A percentile compares a stretch with the other conserved stretches of the same genome.
Conservation (phyloP, 2,329 filamentous ascomycete genomes). For the Fusarium torreyae region DNA sequence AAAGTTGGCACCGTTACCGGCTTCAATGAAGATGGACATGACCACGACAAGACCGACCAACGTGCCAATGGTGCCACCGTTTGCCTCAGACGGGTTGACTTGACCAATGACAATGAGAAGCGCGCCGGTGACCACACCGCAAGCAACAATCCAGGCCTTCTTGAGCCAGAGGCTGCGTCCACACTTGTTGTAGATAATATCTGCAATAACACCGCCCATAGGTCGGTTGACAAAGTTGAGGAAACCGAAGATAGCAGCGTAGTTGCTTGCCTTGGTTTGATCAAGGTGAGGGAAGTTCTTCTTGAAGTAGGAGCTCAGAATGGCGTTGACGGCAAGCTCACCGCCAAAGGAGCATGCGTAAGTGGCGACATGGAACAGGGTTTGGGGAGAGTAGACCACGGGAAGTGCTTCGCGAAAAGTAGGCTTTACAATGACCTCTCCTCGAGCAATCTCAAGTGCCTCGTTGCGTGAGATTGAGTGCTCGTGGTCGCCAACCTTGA, state of each 20-base stretch:
- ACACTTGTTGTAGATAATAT: conserved; percentile 62
- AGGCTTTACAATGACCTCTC: conserved; percentile 70
- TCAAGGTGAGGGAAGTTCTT: conserved; percentile 71
- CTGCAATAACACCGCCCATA: conserved; percentile 72
- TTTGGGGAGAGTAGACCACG: conserved; percentile 68
- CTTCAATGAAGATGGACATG: conserved; percentile 86
- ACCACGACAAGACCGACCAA: conserved; percentile 85
- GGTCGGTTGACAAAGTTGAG: conserved; percentile 79
- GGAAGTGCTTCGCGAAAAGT: conserved; percentile 63
- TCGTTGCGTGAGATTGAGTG: conserved; percentile 64
- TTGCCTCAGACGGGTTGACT: conserved; percentile 72
- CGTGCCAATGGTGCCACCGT: conserved; percentile 58
- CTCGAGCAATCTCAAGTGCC: conserved; percentile 68
- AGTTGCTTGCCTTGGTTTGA: conserved; percentile 70
- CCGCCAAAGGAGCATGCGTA: conserved; percentile 76
- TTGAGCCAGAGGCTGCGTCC: conserved; percentile 56
- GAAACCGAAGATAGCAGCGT: conserved; percentile 82
- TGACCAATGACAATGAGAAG: conserved; percentile 74
- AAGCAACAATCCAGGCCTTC: conserved; percentile 63
- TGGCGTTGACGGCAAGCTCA: conserved; percentile 74
- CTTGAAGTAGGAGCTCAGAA: conserved; percentile 72
- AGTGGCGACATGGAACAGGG: conserved; percentile 68
- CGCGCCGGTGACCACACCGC: conserved; percentile 74
- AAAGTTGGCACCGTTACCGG: conserved; percentile 89
- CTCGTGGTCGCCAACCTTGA: conserved; percentile 59